Percentiles rank a stretch among this genome's conserved stretches.
Conservation (phyloP, 805 yeast species). For the Nakazawaea laoshanensis region DNA sequence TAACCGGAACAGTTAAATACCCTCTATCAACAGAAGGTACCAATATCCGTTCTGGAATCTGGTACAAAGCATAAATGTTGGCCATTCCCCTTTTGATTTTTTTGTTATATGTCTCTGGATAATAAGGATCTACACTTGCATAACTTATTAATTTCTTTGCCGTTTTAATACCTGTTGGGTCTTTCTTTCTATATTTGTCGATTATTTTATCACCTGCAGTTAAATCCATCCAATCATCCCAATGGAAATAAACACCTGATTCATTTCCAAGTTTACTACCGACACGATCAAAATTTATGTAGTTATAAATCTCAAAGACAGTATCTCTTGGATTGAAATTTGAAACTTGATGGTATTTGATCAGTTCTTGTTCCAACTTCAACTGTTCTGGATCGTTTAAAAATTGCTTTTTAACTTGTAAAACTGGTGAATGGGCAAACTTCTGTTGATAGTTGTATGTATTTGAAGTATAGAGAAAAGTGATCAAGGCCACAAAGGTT, state of each 20-base stretch:
- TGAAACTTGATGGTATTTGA: not conserved
- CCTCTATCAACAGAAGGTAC: slow-evolving; percentile 1
- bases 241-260: slow-evolving; percentile 4
- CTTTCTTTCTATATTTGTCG: not conserved
- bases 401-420: no score
- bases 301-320: not conserved
- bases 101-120: slow-evolving; percentile 1
- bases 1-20: slow-evolving; percentile 4
- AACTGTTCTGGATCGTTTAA: not conserved
- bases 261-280: not conserved
- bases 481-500: not conserved
- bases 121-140: slow-evolving; percentile 5
- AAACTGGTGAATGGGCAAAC: no score
- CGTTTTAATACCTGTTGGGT: slow-evolving; percentile 1
- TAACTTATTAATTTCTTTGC: not conserved
- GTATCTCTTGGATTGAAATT: slow-evolving; percentile 5
- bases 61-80: not conserved
- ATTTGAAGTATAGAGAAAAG: not conserved
- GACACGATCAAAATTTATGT: not conserved
- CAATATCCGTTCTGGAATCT: slow-evolving; percentile 1
- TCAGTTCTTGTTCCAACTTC: not conserved
- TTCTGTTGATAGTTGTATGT: no score
- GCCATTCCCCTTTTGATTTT: slow-evolving; percentile 5
- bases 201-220: slow-evolving; percentile 1
- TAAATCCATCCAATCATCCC: slow-evolving; percentile 8